Conservation (phyloP, 768 basidiomycete genomes). For the Steccherinum ochraceum region DNA sequence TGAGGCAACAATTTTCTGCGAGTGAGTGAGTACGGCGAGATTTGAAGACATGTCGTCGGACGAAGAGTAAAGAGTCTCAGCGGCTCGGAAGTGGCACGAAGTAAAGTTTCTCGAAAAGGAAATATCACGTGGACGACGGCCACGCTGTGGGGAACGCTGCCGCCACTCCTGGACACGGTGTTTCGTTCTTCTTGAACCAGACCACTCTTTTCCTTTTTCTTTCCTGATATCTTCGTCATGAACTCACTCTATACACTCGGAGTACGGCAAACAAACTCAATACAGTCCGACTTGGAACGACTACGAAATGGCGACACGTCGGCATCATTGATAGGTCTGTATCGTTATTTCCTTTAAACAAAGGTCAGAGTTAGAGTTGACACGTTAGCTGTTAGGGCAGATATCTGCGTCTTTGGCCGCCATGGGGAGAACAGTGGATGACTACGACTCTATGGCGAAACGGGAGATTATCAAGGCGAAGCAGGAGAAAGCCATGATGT, state of each 20-base stretch:
- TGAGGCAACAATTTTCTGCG: conserved; percentile 55
- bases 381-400: conserved; percentile 61
- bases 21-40: conserved; percentile 51
- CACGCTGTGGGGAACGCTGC: too few species aligned
- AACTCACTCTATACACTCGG: conserved; percentile 94
- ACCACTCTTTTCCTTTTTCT: conserved; percentile 2
- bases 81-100: too few species aligned
- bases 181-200: too few species aligned
- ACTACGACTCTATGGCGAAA: conserved; percentile 95
- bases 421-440: conserved; percentile 90
- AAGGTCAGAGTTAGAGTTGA: conserved; percentile 2
- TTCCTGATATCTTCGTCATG: conserved; percentile 40
- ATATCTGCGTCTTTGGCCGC: conserved; percentile 96
- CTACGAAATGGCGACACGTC: conserved; percentile 78
- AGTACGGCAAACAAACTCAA: conserved; percentile 83
- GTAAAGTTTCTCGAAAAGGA: too few species aligned
- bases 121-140: too few species aligned
- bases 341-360: too few species aligned
- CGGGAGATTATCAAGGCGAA: conserved; percentile 95
- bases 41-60: conserved; percentile 35
- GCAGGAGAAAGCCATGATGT: conserved; percentile 95
- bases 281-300: conserved; percentile 81
- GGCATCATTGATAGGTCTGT: conserved; percentile 76
- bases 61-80: too few species aligned
- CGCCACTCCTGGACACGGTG: too few species aligned